These are phyloP conservation scores for Pelargonium australe DNA, from an alignment of 441 rosid genomes.

Conservation along the genomic window DNA sequence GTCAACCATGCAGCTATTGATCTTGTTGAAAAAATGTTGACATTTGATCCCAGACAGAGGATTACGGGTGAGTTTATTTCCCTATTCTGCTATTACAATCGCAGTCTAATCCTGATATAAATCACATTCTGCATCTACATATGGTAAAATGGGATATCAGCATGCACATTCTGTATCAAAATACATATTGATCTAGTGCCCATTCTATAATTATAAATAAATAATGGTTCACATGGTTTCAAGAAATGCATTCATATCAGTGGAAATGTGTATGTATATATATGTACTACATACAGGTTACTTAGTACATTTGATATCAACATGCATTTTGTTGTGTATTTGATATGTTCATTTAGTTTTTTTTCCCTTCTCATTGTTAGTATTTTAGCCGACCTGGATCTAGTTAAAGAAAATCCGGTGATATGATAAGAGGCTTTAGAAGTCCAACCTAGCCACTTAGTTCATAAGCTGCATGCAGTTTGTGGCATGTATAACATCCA, in stretches of 20 bases:
- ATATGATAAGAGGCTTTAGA: background rate
- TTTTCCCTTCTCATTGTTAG: background rate
- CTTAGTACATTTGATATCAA: too few relatives aligned
- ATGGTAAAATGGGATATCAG: too few relatives aligned
- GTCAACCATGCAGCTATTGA: conserved; percentile 77
- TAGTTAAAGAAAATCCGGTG: background rate
- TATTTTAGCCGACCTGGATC: background rate
- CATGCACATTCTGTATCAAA: too few relatives aligned
- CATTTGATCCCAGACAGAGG: conserved; percentile 84
- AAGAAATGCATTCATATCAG: too few relatives aligned
- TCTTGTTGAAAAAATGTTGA: conserved; percentile 76
- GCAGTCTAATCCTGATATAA: background rate
- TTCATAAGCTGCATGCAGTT: background rate
- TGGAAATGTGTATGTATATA: too few relatives aligned
- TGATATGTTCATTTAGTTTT: too few relatives aligned
- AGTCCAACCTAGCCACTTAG: background rate
- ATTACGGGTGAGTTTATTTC: conserved; percentile 61
- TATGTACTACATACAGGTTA: too few relatives aligned
- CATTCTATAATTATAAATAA: too few relatives aligned
- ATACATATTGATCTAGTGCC: too few relatives aligned
- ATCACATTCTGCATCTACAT: background rate
- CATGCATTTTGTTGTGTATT: too few relatives aligned
- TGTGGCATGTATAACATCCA: background rate
- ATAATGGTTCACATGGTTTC: too few relatives aligned
- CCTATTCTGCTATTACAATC: background rate